These are phyloP conservation scores for Calocybe gambosa DNA, from an alignment of 1,284 basidiomycete genomes.

Conservation along the genomic window DNA sequence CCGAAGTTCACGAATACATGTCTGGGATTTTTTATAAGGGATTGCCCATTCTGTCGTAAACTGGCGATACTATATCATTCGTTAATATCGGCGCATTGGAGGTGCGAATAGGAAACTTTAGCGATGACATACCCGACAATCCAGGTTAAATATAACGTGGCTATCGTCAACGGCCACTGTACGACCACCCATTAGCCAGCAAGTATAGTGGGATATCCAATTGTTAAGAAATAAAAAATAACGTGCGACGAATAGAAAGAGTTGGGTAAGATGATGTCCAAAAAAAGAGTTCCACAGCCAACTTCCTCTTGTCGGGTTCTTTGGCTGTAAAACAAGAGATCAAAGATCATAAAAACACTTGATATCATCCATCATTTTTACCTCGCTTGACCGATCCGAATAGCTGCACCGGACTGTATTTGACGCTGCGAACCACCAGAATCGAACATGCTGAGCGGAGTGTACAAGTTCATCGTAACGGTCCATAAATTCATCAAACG, in stretches of 20 bases:
- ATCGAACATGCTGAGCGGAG: slow-evolving; percentile 80
- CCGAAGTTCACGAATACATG: slow-evolving; percentile 71
- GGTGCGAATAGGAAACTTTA: slow-evolving; percentile 10
- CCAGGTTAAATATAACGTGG: slow-evolving; percentile 78
- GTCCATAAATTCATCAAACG: slow-evolving; percentile 60
- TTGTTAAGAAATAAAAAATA: slow-evolving; percentile 51
- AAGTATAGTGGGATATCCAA: slow-evolving; percentile 48
- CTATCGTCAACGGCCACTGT: slow-evolving; percentile 65
- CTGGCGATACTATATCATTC: slow-evolving; percentile 65
- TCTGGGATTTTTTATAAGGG: slow-evolving; percentile 58
- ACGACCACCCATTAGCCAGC: slow-evolving; percentile 51
- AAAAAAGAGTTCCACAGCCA: slow-evolving; percentile 69
- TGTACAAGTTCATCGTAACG: slow-evolving; percentile 52
- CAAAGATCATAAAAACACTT: slow-evolving; percentile 8
- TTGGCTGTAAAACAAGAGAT: slow-evolving; percentile 23
- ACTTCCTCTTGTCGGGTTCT: slow-evolving; percentile 39
- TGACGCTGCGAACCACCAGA: slow-evolving; percentile 93
- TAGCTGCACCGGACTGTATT: slow-evolving; percentile 70
- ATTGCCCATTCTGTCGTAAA: slow-evolving; percentile 94
- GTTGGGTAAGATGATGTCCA: slow-evolving; percentile 74
- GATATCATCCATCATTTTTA: slow-evolving; percentile 26
- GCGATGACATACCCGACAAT: slow-evolving; percentile 56
- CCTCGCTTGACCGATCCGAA: slow-evolving; percentile 73
- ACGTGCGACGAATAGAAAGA: slow-evolving; percentile 70
- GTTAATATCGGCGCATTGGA: slow-evolving; percentile 15